A percentile compares a stretch with the other conserved stretches of the same genome.
Conservation (phyloP, 495 filamentous ascomycete species). For the Daldinia decipiens region DNA sequence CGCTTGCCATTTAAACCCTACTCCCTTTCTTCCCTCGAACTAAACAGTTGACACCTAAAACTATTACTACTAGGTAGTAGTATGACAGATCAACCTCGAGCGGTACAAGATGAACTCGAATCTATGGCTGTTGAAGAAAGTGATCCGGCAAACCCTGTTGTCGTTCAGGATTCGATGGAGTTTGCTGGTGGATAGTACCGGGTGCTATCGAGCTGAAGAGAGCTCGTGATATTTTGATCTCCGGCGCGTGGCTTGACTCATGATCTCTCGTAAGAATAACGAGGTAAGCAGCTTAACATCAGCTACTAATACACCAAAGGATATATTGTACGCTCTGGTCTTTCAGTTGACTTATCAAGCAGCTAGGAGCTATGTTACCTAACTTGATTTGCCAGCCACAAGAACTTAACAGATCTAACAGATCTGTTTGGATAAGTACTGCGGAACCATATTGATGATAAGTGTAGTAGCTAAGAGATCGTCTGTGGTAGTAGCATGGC, state of each 20-base stretch:
- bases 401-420: slow-evolving; percentile 31
- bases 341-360: neutral
- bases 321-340: neutral
- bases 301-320: slow-evolving; percentile 16
- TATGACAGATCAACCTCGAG: neutral
- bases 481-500: slow-evolving; percentile 29
- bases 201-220: slow-evolving; percentile 13
- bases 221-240: slow-evolving; percentile 22
- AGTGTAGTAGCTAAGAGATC: slow-evolving; percentile 17
- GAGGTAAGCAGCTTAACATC: neutral
- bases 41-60: neutral
- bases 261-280: slow-evolving; percentile 19
- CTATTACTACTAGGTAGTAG: neutral
- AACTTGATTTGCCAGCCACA: slow-evolving; percentile 9
- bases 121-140: neutral
- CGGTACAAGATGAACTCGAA: neutral
- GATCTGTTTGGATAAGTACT: slow-evolving; percentile 23
- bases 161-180: neutral
- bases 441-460: slow-evolving; percentile 32
- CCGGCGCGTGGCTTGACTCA: slow-evolving; percentile 14
- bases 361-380: slow-evolving; percentile 12
- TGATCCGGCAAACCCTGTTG: neutral
- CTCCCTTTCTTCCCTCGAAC: neutral
- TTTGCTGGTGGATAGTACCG: neutral
- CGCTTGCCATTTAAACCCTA: slow-evolving; percentile 24